Evolutionary conservation across 1,284 basidiomycete genomes (phyloP).

Genomic region (Ceratobasidium theobromae): DNA sequence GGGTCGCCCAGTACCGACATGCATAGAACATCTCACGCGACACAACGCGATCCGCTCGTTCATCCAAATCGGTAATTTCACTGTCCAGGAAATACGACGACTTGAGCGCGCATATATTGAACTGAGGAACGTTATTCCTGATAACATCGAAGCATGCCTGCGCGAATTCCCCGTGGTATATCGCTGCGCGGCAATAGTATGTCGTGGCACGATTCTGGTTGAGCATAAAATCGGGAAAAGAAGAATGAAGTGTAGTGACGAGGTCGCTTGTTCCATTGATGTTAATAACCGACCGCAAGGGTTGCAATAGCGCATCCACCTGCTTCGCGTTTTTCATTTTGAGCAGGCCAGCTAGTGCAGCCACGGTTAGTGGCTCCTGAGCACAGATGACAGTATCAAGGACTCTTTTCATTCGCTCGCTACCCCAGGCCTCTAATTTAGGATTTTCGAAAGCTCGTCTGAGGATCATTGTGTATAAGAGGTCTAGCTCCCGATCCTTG

Average conservation of each 20-base stretch:
- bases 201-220: not conserved
- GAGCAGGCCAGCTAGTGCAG: not conserved
- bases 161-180: not conserved
- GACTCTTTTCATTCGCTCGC: not conserved
- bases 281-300: not conserved
- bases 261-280: not conserved
- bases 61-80: not conserved
- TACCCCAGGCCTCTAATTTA: not conserved
- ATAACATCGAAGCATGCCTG: not conserved
- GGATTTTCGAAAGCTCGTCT: not conserved
- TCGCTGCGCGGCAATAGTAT: not conserved
- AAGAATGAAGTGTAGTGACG: not conserved
- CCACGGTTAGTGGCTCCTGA: constrained; percentile 3
- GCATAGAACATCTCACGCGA: not conserved
- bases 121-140: not conserved
- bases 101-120: constrained; percentile 11
- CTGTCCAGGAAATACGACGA: not conserved
- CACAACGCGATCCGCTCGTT: not conserved
- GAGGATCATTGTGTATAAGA: not conserved
- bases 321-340: not conserved
- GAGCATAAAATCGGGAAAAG: not conserved
- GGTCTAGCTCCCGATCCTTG: not conserved
- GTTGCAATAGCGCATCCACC: not conserved
- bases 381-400: constrained; percentile 1
- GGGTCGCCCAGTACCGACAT: not conserved